Conservation (phyloP, 768 basidiomycete species). For the Rhizopogon vinicolor region DNA sequence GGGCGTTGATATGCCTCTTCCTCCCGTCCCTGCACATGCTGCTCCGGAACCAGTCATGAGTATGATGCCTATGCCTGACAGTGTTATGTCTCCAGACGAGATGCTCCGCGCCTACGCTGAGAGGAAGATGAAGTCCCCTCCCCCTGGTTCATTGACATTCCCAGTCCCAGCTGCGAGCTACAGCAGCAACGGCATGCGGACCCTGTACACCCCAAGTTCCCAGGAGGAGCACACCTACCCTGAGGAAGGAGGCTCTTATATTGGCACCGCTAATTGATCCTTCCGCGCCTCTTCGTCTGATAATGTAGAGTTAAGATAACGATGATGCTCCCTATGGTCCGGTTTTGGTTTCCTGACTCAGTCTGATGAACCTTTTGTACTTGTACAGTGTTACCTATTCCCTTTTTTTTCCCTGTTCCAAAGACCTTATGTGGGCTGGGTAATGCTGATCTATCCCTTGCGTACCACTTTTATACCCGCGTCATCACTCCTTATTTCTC, state of each 20-base stretch:
- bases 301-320: slow-evolving; percentile 1
- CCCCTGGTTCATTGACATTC: slow-evolving; percentile 26
- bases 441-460: slow-evolving; percentile 2
- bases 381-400: not conserved
- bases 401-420: not conserved
- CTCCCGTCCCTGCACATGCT: slow-evolving; percentile 29
- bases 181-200: slow-evolving; percentile 22
- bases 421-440: not conserved
- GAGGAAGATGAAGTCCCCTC: slow-evolving; percentile 32
- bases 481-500: not conserved
- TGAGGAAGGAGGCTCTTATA: slow-evolving; percentile 23
- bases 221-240: slow-evolving; percentile 20
- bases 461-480: not conserved
- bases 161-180: slow-evolving; percentile 21
- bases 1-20: slow-evolving; percentile 23
- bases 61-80: slow-evolving; percentile 39
- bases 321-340: not conserved
- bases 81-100: slow-evolving; percentile 59
- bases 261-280: slow-evolving; percentile 8
- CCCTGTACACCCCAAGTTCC: slow-evolving; percentile 21
- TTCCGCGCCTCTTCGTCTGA: not conserved
- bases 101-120: slow-evolving; percentile 74
- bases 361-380: slow-evolving; percentile 1
- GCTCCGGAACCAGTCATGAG: slow-evolving; percentile 30
- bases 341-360: not conserved